Conservation (phyloP, 2,329 filamentous ascomycete species). For the Exophiala oligosperma region DNA sequence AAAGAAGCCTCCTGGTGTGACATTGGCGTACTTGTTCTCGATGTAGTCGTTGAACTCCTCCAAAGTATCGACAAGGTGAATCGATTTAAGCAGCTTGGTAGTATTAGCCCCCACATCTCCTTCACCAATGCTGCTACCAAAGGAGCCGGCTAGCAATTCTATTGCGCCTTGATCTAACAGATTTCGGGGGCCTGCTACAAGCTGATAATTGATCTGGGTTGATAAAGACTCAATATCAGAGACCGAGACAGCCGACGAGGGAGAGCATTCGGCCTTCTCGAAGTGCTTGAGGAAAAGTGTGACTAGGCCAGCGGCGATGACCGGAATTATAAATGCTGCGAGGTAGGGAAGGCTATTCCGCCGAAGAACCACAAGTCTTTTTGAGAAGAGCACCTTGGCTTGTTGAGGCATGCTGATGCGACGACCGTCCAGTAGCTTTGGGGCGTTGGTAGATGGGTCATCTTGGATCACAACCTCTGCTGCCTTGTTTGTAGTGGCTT, state of each 20-base stretch:
- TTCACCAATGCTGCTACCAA: slow-evolving; percentile 32
- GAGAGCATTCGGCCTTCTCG: slow-evolving; percentile 53
- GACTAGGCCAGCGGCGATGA: slow-evolving; percentile 76
- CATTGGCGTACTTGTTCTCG: slow-evolving; percentile 60
- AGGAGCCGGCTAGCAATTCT: slow-evolving; percentile 27
- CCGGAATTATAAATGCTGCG: slow-evolving; percentile 73
- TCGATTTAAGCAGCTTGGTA: slow-evolving; percentile 36
- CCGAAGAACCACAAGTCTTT: slow-evolving; percentile 74
- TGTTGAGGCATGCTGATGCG: slow-evolving; percentile 70
- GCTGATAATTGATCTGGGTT: slow-evolving; percentile 33
- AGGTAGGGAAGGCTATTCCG: slow-evolving; percentile 76
- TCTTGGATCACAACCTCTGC: slow-evolving; percentile 13
- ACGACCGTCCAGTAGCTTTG: slow-evolving; percentile 64
- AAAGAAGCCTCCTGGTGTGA: slow-evolving; percentile 80
- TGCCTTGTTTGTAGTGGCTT: slow-evolving; percentile 14
- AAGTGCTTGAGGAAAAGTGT: slow-evolving; percentile 70
- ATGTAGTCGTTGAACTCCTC: slow-evolving; percentile 70
- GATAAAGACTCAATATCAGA: slow-evolving; percentile 33
- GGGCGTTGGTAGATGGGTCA: slow-evolving; percentile 26
- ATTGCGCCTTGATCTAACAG: slow-evolving; percentile 29
- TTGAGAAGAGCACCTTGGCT: slow-evolving; percentile 71
- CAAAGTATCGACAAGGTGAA: slow-evolving; percentile 62
- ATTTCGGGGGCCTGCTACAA: slow-evolving; percentile 40
- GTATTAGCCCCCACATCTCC: slow-evolving; percentile 32
- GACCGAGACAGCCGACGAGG: slow-evolving; percentile 42